phyloP scores from a whole-genome alignment of 176 grass and related monocot species.

The Oropetium thomaeum region DNA sequence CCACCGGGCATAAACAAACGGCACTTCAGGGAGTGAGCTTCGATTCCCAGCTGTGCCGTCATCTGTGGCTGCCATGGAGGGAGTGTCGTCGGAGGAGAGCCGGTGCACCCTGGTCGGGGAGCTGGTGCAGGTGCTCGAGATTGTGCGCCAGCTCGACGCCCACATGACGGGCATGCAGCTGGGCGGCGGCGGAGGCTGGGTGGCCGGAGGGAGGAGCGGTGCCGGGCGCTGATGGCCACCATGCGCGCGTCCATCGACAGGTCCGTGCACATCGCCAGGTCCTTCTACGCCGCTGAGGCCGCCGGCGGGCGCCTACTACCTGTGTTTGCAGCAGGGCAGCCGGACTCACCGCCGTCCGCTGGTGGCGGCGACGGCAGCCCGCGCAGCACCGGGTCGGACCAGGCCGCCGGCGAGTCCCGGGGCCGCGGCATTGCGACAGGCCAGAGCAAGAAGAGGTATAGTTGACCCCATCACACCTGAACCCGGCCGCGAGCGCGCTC shows the following conservation, averaged over 20 bases:
- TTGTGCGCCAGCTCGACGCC: conserved; percentile 56
- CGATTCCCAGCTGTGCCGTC: not conserved
- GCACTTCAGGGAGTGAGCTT: not conserved
- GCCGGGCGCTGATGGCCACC: conserved; percentile 48
- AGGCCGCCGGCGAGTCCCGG: conserved; percentile 29
- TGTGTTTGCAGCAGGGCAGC: not conserved
- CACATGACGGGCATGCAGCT: conserved; percentile 41
- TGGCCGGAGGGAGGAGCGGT: conserved; percentile 13
- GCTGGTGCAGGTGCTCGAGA: conserved; percentile 56
- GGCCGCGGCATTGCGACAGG: conserved; percentile 37
- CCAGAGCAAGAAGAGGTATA: conserved; percentile 77
- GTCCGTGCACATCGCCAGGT: conserved; percentile 54
- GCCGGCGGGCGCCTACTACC: not conserved
- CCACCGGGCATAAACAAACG: not conserved
- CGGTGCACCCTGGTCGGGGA: conserved; percentile 47
- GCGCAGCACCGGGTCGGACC: conserved; percentile 53
- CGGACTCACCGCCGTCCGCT: conserved; percentile 52
- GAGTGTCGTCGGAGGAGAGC: conserved; percentile 20
- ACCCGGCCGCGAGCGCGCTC: no score
- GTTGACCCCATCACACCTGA: no score
- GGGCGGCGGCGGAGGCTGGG: conserved; percentile 15
- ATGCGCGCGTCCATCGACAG: conserved; percentile 54
- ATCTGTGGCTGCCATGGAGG: conserved; percentile 33
- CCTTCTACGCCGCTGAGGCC: not conserved
- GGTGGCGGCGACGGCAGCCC: conserved; percentile 37